Percentiles rank a stretch among this genome's conserved stretches.
Evolutionary conservation across 352 stramenopile species (phyloP).

Genomic region (Pythium vanterpoolii): DNA sequence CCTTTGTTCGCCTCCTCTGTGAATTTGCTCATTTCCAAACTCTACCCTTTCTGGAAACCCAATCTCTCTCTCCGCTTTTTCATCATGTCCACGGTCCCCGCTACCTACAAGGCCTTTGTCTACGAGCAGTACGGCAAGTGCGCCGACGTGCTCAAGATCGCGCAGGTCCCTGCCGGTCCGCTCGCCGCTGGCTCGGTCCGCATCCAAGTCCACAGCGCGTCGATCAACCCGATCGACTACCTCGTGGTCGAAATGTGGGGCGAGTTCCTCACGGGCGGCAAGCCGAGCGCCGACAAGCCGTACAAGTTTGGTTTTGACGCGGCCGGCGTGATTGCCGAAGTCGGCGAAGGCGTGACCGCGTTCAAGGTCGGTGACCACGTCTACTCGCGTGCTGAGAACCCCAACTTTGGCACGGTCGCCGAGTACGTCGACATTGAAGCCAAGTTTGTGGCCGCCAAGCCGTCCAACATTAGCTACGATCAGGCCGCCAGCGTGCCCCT

Average conservation of each 20-base stretch:
- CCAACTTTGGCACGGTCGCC: conserved; percentile 25
- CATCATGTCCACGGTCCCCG: conserved; percentile 8
- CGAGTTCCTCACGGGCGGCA: conserved; percentile 5
- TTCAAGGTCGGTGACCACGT: conserved; percentile 19
- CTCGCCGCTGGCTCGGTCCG: conserved; percentile 9
- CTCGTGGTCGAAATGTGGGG: conserved; percentile 12
- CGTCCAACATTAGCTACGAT: conserved; percentile 33
- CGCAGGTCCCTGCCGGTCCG: conserved; percentile 1
- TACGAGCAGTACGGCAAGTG: conserved; percentile 17
- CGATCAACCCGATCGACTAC: conserved; percentile 21
- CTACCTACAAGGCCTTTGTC: conserved; percentile 22
- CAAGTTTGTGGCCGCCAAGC: conserved; percentile 36
- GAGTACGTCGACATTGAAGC: conserved; percentile 39
- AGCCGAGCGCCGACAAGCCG: conserved; percentile 16
- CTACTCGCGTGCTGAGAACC: conserved; percentile 20
- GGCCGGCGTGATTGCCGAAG: conserved; percentile 10
- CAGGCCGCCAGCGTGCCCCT: conserved; percentile 34
- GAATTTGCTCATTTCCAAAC: background rate
- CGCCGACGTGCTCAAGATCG: conserved; percentile 16
- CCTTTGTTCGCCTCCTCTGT: background rate
- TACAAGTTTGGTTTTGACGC: conserved; percentile 19
- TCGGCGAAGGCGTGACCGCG: conserved; percentile 7
- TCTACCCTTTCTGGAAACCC: background rate
- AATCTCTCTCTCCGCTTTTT: background rate
- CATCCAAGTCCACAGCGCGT: conserved; percentile 18